Evolutionary conservation across 805 yeast genomes (phyloP).

Genomic region (Candida ficus): DNA sequence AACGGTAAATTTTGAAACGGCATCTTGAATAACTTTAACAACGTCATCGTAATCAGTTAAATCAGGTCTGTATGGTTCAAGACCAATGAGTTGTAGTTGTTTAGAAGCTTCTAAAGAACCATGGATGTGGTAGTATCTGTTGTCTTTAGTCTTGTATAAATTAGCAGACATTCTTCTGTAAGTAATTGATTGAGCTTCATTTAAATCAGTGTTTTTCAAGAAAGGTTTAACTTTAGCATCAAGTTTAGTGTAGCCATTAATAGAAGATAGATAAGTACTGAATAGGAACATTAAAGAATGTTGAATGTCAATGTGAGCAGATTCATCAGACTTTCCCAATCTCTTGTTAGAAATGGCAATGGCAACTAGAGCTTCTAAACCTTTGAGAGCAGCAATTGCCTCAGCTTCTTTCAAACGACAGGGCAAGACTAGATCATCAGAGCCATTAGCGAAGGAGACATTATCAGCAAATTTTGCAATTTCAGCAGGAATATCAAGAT

Average conservation of each 20-base stretch:
- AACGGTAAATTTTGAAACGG: constrained; percentile 4
- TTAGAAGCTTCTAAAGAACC: constrained; percentile 9
- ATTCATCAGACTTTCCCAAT: neutral
- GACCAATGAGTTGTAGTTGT: constrained; percentile 5
- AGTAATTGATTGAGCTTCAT: constrained; percentile 7
- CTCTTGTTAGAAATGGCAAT: constrained; percentile 6
- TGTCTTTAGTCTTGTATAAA: constrained; percentile 5
- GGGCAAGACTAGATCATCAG: constrained; percentile 4
- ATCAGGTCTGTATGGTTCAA: constrained; percentile 1
- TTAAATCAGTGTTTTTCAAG: constrained; percentile 6
- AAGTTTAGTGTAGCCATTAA: constrained; percentile 5
- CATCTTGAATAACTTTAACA: constrained; percentile 1
- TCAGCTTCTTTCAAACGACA: constrained; percentile 6
- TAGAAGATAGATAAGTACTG: constrained; percentile 5
- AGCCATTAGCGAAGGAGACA: neutral
- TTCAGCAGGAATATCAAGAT: neutral
- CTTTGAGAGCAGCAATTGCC: constrained; percentile 4
- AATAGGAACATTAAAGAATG: constrained; percentile 7
- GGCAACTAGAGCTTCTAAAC: constrained; percentile 1
- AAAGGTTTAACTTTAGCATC: constrained; percentile 3
- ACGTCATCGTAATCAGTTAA: constrained; percentile 4
- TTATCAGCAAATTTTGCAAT: neutral
- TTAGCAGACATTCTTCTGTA: constrained; percentile 10
- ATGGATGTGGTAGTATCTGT: constrained; percentile 6
- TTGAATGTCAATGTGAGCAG: constrained; percentile 3